Evolutionary conservation across 805 yeast species (phyloP), one percentile per base, ranked within the genome.

Genomic region (Pichia thaimueangensis): DNA sequence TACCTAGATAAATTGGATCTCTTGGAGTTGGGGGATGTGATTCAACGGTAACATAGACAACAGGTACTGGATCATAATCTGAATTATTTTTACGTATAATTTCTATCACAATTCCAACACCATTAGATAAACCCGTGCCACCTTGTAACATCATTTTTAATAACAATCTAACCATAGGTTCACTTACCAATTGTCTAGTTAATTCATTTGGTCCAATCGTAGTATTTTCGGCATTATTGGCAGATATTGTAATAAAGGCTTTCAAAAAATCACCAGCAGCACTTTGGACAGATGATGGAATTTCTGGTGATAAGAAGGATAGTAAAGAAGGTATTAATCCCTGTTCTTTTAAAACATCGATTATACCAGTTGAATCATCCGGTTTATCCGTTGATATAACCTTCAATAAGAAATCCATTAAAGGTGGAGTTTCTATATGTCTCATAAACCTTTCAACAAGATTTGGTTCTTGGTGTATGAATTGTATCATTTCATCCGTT

Each of bases 181-280:
- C 80, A 15, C 94, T 82, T 12, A 89, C 97, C 25, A 93, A 70
- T 60, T 91, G 91, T 50, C 98, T 74, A 3, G 96, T 87, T 30
- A 93, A 70, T 58, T 87, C 96, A 58, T 93, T 93, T 2, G 98
- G 97, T 1, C 98, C 98, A 42, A 93, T 86, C 9, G 95, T 85
- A 2, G 95, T 84, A 49, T 86, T 89, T 45, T 87, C 87, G 35
- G 87, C 84, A 45, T 85, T 86, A 56, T 91, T 93, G 7, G 97
- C 96, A 33, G 96, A 86, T 25, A 93, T 86, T 3, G 97, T 83
- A 28, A 93, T 84, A 55, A 93, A 79, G 0, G 97, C 97, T 59
- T 93, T 93, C 41, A 93, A 68, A 57, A 93, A 93, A 58, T 93
- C 98, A 19, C 96, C 94, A 1, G 95, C 94, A 0, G 97, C 95